Base-by-base conservation (phyloP, 1,139 yeast species). In the Saccharomycopsis hybrid region DNA sequence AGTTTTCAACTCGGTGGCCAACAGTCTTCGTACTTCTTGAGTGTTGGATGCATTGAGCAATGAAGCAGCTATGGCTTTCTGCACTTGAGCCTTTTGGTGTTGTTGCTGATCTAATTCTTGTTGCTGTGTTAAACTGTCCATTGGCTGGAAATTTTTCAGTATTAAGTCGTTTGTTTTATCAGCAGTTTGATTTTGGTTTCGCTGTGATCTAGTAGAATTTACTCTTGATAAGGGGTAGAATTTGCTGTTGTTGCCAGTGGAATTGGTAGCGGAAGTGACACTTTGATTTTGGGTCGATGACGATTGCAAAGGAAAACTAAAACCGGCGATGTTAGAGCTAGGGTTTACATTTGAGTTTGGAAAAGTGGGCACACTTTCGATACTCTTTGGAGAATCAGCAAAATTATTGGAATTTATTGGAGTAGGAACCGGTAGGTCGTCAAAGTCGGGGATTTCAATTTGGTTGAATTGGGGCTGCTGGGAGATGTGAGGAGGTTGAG, bases 1-100 rank as follows among this genome's bases (percentile, higher is more conserved):
- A 32, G 88, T 80, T 60, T 87, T 86, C 64, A 76, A 71, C 54
- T 80, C 85, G 0, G 85, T 77, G 5, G 84, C 85, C 57, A 79
- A 63, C 31, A 70, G 73, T 56, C 69, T 72, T 39, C 82, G 51
- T 2, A 47, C 50, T 25, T 49, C 52, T 24, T 47, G 50, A 9
- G 44, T 46, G 38, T 46, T 49, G 13, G 46, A 29, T 18, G 47
- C 29, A 29, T 37, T 48, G n/a, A n/a, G n/a, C n/a, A n/a, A n/a
- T n/a, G n/a, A n/a, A n/a, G n/a, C n/a, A n/a, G n/a, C n/a, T n/a
- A n/a, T n/a, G n/a, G n/a, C n/a, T n/a, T n/a, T n/a, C n/a, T n/a
- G n/a, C n/a, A n/a, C n/a, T n/a, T n/a, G n/a, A n/a, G n/a, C n/a
- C n/a, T n/a, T n/a, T n/a, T n/a, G n/a, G n/a, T n/a, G n/a, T n/a